These are phyloP conservation scores for Boletus vinaceobasis DNA, from an alignment of 768 basidiomycete species.

Conservation along the genomic window DNA sequence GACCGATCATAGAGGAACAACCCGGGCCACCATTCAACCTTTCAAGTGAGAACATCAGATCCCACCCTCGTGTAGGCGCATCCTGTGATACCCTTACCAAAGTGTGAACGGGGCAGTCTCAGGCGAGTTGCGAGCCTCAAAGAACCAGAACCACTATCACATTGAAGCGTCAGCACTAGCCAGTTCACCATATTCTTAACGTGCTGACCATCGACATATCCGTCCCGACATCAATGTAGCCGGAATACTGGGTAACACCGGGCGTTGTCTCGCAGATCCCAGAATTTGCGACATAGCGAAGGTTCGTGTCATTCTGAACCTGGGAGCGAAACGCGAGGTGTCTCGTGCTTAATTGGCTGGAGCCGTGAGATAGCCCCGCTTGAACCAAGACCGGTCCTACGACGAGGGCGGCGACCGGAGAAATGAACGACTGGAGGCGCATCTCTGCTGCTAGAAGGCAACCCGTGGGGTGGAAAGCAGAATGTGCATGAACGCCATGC, in stretches of 20 bases:
- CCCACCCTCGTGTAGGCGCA: background rate
- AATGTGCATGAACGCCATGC: too few species aligned
- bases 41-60: background rate
- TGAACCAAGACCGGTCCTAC: background rate
- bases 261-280: constrained; percentile 66
- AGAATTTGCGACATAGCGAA: constrained; percentile 55
- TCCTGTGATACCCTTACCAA: constrained; percentile 38
- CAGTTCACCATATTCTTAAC: background rate
- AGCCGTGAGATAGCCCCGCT: background rate
- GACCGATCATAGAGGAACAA: constrained; percentile 61
- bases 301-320: constrained; percentile 20
- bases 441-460: constrained; percentile 8
- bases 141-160: constrained; percentile 71
- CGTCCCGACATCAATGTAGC: constrained; percentile 55
- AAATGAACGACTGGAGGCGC: constrained; percentile 5
- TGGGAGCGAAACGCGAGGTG: constrained; percentile 13
- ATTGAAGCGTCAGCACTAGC: background rate
- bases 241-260: constrained; percentile 55
- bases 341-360: background rate
- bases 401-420: background rate
- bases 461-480: background rate
- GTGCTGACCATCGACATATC: constrained; percentile 56
- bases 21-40: constrained; percentile 63
- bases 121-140: constrained; percentile 56
- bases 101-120: constrained; percentile 64